These are phyloP conservation scores for Proliferodiscus dingleyae DNA, from an alignment of 2,329 filamentous ascomycete genomes.

Conservation along the genomic window DNA sequence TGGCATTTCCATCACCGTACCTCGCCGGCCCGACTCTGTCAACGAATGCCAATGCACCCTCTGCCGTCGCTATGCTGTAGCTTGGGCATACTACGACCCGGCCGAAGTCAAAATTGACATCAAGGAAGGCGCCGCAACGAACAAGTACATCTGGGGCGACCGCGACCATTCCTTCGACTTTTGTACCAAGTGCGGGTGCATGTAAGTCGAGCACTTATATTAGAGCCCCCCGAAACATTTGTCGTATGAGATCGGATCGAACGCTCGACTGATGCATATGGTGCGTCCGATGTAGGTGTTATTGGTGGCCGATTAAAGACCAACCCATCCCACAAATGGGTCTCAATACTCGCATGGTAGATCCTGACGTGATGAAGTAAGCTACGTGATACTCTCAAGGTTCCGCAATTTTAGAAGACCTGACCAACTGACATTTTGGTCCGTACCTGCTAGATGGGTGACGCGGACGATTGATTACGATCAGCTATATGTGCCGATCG, in stretches of 20 bases:
- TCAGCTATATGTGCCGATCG: constrained; percentile 7
- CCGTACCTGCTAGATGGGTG: constrained; percentile 15
- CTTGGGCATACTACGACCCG: constrained; percentile 14
- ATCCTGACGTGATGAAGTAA: constrained; percentile 14
- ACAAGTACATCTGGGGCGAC: constrained; percentile 17
- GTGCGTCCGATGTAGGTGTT: constrained; percentile 13
- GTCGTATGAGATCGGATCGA: constrained; percentile 8
- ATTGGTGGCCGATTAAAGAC: constrained; percentile 15
- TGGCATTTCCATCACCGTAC: constrained; percentile 14
- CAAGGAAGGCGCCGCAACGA: constrained; percentile 16
- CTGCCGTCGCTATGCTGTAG: constrained; percentile 13
- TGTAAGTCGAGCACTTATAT: constrained; percentile 17
- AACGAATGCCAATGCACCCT: constrained; percentile 17
- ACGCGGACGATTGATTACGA: constrained; percentile 10
- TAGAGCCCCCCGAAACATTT: no score
- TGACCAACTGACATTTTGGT: no score
- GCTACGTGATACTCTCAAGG: no score
- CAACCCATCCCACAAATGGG: constrained; percentile 13
- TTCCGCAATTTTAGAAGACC: no score
- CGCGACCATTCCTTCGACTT: constrained; percentile 15
- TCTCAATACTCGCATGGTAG: constrained; percentile 12
- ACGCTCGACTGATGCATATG: no score
- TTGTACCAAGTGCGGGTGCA: constrained; percentile 15
- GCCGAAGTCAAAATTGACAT: constrained; percentile 18
- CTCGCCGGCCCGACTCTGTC: constrained; percentile 12